Evolutionary conservation across 805 yeast genomes (phyloP), one percentile per base, ranked within the genome.

Genomic region (Candida tammaniensis): DNA sequence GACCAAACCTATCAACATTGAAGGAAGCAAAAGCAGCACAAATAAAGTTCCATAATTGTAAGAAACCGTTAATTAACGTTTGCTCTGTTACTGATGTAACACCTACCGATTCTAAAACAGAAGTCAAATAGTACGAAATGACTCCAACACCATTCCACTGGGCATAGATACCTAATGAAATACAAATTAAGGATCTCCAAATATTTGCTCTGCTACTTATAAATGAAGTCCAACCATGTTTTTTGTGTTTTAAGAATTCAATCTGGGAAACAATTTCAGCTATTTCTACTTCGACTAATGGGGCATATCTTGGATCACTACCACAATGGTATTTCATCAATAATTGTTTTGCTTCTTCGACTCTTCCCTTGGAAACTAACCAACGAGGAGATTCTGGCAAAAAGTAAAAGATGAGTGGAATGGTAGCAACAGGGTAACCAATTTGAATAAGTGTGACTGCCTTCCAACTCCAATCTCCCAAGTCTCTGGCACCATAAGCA

Each of bases 391-490:
- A 66, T 43, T 72, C 77, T 19, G 79, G 78, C 35, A 67, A 57
- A 32, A 52, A 44, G 54, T 52, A 62, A 25, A 66, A 39, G 21
- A 61, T 8, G 60, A n/a, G 44, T 71, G 76, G 16, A 68, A 11
- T n/a, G n/a, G n/a, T n/a, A n/a, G n/a, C n/a, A 2, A 64, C 12
- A 2, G 80, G 78, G 40, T 68, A 56, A 10, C 60, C 48, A 25
- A 67, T 72, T 51, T 76, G 81, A 36, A 30, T 61, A 60, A 8
- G 76, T 61, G 23, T 81, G 81, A 36, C 74, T 58, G 54, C 76
- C n/a, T n/a, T 70, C 80, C 80, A 76, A 17, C 66, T 9, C 4
- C 16, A 14, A 29, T 7, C 51, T 8, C 42, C 30, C 10, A 61
- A 41, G 19, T 48, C 19, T 26, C 36, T 25, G 9, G 31, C 20